Evolutionary conservation across 148 eudicot genomes (phyloP).

Genomic region (Camellia lanceoleosa): DNA sequence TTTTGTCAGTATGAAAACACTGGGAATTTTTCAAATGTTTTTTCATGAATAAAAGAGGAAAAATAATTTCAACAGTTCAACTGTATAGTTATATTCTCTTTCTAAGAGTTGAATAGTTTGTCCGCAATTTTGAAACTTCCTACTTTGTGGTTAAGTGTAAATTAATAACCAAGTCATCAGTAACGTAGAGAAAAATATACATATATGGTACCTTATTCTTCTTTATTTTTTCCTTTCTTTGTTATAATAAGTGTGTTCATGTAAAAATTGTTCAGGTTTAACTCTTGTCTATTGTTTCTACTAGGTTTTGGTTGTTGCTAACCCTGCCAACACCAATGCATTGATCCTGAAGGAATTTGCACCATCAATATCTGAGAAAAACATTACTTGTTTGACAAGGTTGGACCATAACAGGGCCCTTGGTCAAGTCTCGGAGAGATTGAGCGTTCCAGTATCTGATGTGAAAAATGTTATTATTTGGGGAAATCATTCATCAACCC

Average conservation of each 20-base stretch:
- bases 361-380: constrained; percentile 94
- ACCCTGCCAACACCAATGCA: constrained; percentile 99
- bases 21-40: background rate
- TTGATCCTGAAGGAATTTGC: constrained; percentile 96
- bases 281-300: background rate
- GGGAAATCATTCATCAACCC: constrained; percentile 98
- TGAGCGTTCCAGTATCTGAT: constrained; percentile 78
- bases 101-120: background rate
- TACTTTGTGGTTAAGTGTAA: background rate
- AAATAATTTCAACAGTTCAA: background rate
- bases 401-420: constrained; percentile 99
- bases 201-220: background rate
- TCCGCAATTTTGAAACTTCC: background rate
- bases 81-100: background rate
- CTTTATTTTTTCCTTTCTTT: background rate
- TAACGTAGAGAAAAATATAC: background rate
- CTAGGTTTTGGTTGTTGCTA: constrained; percentile 98
- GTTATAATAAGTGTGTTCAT: background rate
- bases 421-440: constrained; percentile 91
- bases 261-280: background rate
- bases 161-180: background rate
- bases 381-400: constrained; percentile 84
- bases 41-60: background rate
- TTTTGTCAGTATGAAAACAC: background rate
- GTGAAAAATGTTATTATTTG: constrained; percentile 96